phyloP scores from a whole-genome alignment of 208 protist genomes.

The Leishmania martiniquensis region DNA sequence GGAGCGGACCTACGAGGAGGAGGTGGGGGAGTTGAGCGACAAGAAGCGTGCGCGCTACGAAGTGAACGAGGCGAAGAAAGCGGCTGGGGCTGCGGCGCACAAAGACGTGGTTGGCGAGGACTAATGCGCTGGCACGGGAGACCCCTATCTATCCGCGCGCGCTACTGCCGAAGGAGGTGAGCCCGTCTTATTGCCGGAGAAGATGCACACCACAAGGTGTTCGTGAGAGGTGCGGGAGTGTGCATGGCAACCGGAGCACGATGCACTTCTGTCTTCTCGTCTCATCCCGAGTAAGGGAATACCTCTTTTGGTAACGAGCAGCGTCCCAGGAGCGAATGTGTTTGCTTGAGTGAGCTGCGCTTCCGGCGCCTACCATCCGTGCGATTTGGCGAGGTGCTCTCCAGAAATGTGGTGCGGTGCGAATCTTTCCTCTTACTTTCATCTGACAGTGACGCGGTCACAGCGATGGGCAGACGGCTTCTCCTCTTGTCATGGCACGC shows the following conservation, averaged over 20 bases:
- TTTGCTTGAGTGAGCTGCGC: background rate
- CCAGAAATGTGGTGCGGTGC: background rate
- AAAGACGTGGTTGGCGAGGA: background rate
- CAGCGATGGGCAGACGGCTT: background rate
- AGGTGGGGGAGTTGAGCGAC: constrained; percentile 57
- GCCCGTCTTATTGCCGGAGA: background rate
- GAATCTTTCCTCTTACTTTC: background rate
- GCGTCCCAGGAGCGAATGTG: background rate
- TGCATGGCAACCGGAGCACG: background rate
- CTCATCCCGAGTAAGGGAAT: background rate
- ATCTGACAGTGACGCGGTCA: background rate
- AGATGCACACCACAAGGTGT: background rate
- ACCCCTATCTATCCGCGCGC: background rate
- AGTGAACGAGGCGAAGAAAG: constrained; percentile 78
- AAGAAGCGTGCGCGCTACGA: constrained; percentile 81
- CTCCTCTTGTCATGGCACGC: background rate
- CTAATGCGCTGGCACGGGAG: background rate
- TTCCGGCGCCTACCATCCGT: too few species aligned
- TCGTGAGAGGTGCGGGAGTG: background rate
- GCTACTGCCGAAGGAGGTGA: background rate
- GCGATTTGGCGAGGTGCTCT: background rate
- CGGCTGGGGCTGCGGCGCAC: constrained; percentile 15
- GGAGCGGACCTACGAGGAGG: constrained; percentile 84
- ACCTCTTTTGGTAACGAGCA: background rate
- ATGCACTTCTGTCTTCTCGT: too few species aligned